These are phyloP conservation scores for Bauhinia variegata DNA, from an alignment of 306 rosid species.

Conservation along the genomic window DNA sequence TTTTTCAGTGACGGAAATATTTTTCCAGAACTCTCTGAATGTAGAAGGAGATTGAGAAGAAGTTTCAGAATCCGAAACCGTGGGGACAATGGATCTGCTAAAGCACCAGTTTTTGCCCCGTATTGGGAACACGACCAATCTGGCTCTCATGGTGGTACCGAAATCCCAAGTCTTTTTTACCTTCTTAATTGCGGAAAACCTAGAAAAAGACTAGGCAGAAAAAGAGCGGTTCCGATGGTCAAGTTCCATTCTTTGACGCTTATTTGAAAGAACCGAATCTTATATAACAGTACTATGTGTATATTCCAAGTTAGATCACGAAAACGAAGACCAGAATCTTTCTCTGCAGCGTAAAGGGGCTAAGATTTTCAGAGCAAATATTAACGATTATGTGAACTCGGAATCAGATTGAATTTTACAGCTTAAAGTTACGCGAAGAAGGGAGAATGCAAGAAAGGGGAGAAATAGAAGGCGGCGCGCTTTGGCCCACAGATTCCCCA, in stretches of 20 bases:
- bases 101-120: slow-evolving; percentile 88
- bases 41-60: slow-evolving; percentile 60
- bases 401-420: neutral
- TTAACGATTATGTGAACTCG: neutral
- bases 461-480: slow-evolving; percentile 7
- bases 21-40: slow-evolving; percentile 60
- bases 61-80: slow-evolving; percentile 37
- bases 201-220: no score
- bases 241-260: neutral
- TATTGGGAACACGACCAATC: slow-evolving; percentile 84
- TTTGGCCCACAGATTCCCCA: neutral
- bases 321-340: neutral
- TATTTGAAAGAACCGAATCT: neutral
- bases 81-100: slow-evolving; percentile 58
- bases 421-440: neutral
- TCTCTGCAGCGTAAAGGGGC: neutral
- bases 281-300: neutral
- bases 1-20: slow-evolving; percentile 37
- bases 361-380: no score
- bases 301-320: neutral
- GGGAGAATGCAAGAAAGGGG: neutral
- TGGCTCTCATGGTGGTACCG: slow-evolving; percentile 69
- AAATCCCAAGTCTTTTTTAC: neutral
- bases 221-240: neutral
- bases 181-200: no score